These are phyloP conservation scores for Neurospora sp. DNA, from an alignment of 2,329 filamentous ascomycete species.

Conservation along the genomic window DNA sequence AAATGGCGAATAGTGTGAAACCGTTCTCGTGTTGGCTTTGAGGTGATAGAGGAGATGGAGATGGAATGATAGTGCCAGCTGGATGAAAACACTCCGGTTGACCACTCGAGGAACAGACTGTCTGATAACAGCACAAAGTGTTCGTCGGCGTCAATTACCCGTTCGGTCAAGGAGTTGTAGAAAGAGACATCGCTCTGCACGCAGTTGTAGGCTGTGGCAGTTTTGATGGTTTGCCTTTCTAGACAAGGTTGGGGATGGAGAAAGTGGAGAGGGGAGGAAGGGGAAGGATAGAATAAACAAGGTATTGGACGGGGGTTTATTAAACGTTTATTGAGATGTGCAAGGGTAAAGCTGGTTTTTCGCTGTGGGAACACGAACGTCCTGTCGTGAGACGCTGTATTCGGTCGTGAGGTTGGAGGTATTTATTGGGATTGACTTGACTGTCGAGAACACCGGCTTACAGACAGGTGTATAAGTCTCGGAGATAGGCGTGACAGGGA, in stretches of 20 bases:
- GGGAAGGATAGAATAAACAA: not conserved
- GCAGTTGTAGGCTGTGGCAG: not conserved
- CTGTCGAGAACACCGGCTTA: not conserved
- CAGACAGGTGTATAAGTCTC: not conserved
- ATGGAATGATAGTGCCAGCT: not conserved
- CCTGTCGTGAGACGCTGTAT: not conserved
- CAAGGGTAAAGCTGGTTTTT: not conserved
- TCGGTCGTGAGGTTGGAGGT: not conserved
- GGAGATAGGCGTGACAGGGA: not conserved
- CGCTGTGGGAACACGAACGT: not conserved
- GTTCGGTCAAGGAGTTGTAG: conserved; percentile 7
- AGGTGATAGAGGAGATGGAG: not conserved
- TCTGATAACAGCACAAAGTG: conserved; percentile 14
- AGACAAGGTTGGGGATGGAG: not conserved
- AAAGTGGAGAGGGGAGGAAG: not conserved
- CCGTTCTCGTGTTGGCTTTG: not conserved
- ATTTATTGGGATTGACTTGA: not conserved
- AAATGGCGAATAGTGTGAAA: not conserved
- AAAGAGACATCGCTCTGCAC: conserved; percentile 3
- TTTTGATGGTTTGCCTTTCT: not conserved
- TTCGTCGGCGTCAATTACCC: conserved; percentile 8
- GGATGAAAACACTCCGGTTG: not conserved
- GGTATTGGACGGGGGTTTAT: not conserved
- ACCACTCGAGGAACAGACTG: conserved; percentile 9
- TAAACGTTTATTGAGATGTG: not conserved